Evolutionary conservation across 225 moss, liverwort and hornwort species (phyloP), one percentile per base, ranked within the genome.

Genomic region (Anthoceros angustus): DNA sequence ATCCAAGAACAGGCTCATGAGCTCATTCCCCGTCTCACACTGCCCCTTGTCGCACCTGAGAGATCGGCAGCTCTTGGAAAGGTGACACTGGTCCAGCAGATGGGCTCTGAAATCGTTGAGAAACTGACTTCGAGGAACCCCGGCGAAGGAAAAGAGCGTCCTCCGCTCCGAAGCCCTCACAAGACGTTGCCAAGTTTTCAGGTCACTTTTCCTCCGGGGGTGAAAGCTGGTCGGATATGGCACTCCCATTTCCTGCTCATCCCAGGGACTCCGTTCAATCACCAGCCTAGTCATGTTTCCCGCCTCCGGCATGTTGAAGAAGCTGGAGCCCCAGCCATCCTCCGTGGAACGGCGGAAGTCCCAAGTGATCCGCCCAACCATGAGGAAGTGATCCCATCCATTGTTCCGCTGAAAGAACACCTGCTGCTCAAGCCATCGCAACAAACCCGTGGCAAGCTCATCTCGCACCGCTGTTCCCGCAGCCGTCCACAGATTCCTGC

Each of bases 141-240:
- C 72, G 21, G 60, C 72, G 39, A 72, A 72, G 16, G 62, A 18
- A 25, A 63, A 66, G 5, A 72, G 42, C 3, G 8, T 66, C 1
- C 45, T 42, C 40, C 72, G 61, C 16, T 67, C 21, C 15, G 67
- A 20, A 10, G 18, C 42, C 32, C 39, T 55, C 42, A 72, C 40
- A 16, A 43, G 43, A 7, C 3, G 38, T 21, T 72, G 72, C 72
- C 72, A 72, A 9, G 67, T 42, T 43, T 41, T 39, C 32, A 72
- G 60, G 6, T 69, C 42, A 18, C 41, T 39, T 9, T 62, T 43
- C 23, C 63, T 63, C 12, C 62, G 46, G 7, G 73, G 73, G 40
- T 73, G 73, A 45, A 68, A 73, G 8, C 67, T 62, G 4, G 68
- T 73, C 6, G 73, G 73, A 40, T 73, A 73, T n/a, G 73, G 73